Conservation (phyloP, 176 grass and related monocot species). For the Cymbopogon citratus region DNA sequence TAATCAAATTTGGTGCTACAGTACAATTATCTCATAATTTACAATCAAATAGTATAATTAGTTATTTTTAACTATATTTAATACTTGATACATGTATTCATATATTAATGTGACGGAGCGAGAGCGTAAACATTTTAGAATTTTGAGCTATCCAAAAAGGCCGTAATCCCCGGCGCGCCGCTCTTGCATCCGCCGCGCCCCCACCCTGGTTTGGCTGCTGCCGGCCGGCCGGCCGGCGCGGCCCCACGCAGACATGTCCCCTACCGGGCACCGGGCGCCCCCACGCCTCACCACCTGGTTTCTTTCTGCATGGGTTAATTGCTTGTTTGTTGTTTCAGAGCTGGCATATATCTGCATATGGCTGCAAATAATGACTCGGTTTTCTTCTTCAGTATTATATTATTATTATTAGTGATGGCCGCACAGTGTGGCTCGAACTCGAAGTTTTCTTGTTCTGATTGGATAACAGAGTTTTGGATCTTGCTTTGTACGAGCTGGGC, state of each 20-base stretch:
- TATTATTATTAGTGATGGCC: too few species aligned
- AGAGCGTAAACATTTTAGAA: too few species aligned
- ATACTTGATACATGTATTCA: too few species aligned
- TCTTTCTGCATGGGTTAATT: background rate
- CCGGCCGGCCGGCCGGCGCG: background rate
- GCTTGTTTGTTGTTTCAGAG: background rate
- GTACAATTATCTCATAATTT: too few species aligned
- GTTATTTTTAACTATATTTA: too few species aligned
- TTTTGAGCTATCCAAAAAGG: too few species aligned
- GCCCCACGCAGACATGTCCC: background rate
- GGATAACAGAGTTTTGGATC: background rate
- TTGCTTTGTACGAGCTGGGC: background rate
- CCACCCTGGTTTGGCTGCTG: conserved; percentile 24
- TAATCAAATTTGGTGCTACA: too few species aligned
- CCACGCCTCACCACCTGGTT: conserved; percentile 8
- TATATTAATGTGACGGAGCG: too few species aligned
- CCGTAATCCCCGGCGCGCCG: too few species aligned
- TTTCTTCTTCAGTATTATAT: background rate
- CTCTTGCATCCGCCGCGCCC: background rate
- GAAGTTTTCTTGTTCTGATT: background rate
- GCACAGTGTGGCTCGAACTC: background rate
- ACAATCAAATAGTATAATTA: too few species aligned
- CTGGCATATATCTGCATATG: background rate
- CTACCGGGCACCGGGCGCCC: background rate
- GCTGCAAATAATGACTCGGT: background rate